A percentile compares a stretch with the other conserved stretches of the same genome.
phyloP scores from a whole-genome alignment of 2,329 filamentous ascomycete species.

The Ophiostoma tasmaniense region DNA sequence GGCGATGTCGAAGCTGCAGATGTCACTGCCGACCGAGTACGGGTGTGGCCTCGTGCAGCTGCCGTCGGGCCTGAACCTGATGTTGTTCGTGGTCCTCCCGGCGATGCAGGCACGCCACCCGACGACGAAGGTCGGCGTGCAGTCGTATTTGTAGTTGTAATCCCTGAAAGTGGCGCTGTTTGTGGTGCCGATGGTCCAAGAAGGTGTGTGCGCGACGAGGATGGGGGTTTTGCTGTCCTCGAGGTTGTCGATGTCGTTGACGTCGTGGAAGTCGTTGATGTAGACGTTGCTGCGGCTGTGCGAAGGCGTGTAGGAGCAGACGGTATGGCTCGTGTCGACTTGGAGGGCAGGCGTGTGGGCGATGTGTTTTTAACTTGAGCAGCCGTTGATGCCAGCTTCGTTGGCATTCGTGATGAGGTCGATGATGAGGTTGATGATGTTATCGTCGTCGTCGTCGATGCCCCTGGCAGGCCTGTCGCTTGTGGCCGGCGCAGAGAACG shows the following conservation, averaged over 20 bases:
- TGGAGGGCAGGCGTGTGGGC: not conserved
- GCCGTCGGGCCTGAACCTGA: not conserved
- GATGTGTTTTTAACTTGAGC: not conserved
- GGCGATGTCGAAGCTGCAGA: not conserved
- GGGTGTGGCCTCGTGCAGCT: conserved; percentile 13
- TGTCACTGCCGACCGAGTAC: conserved; percentile 17
- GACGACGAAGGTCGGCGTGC: conserved; percentile 10
- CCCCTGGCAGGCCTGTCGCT: conserved; percentile 9
- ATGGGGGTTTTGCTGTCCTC: conserved; percentile 9
- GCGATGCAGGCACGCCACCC: not conserved
- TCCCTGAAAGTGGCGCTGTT: conserved; percentile 5
- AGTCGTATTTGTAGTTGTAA: conserved; percentile 16
- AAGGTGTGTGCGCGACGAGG: conserved; percentile 11
- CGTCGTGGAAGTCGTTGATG: not conserved
- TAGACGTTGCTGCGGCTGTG: not conserved
- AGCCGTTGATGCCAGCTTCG: not conserved
- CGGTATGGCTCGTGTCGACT: not conserved
- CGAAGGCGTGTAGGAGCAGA: not conserved
- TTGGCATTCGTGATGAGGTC: not conserved
- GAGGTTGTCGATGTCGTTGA: not conserved
- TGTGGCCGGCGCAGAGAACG: conserved; percentile 41
- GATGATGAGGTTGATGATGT: not conserved
- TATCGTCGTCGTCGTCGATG: not conserved
- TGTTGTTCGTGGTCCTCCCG: not conserved
- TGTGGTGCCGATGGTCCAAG: not conserved